Evolutionary conservation across 148 eudicot genomes (phyloP).

Genomic region (Camellia granthamiana): DNA sequence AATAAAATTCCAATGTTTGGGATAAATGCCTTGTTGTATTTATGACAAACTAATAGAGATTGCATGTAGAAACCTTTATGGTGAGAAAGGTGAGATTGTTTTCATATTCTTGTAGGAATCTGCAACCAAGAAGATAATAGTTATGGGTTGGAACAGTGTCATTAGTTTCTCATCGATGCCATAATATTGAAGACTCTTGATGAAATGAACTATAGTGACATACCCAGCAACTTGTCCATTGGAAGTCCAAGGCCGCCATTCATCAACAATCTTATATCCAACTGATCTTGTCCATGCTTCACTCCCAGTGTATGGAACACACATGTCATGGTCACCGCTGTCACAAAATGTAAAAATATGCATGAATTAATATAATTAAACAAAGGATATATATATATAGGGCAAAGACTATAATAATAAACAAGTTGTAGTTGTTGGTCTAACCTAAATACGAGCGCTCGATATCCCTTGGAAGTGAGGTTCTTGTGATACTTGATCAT

Average conservation of each 20-base stretch:
- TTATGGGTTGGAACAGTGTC: neutral
- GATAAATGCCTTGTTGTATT: neutral
- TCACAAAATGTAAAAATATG: neutral
- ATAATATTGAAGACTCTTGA: too few relatives aligned
- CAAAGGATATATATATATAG: neutral
- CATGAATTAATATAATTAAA: neutral
- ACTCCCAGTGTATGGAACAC: conserved; percentile 91
- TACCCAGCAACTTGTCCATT: conserved; percentile 87
- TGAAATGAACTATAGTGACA: neutral
- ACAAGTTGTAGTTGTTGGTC: neutral
- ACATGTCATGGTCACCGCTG: conserved; percentile 99
- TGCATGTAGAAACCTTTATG: conserved; percentile 53
- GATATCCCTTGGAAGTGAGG: conserved; percentile 78
- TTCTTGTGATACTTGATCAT: conserved; percentile 90
- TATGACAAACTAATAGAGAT: neutral
- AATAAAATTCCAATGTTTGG: neutral
- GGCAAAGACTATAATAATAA: neutral
- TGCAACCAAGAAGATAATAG: conserved; percentile 29
- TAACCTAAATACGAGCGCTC: conserved; percentile 87
- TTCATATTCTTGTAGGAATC: conserved; percentile 77
- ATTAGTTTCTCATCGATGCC: neutral
- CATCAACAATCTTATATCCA: conserved; percentile 72
- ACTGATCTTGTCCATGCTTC: conserved; percentile 94
- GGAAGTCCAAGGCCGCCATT: conserved; percentile 84
- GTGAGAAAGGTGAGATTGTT: conserved; percentile 85